Percentiles rank a stretch among this genome's conserved stretches.
Evolutionary conservation across 345 rosid species (phyloP).

Genomic region (Ceriops tagal): DNA sequence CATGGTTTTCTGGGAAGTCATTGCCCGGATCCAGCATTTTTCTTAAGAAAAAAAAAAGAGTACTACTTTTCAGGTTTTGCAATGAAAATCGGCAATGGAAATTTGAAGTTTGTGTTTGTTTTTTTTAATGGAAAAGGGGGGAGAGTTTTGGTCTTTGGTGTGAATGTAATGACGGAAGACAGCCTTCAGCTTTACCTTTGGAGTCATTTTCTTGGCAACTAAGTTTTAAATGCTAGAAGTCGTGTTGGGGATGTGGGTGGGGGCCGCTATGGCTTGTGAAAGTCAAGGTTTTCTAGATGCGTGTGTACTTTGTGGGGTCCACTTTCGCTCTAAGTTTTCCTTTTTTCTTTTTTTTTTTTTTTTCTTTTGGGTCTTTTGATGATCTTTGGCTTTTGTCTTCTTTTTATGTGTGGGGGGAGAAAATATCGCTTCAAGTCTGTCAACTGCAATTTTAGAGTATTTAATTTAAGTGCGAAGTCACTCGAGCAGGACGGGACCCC

Average conservation of each 20-base stretch:
- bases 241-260: neutral
- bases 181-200: neutral
- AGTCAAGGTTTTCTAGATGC: conserved; percentile 40
- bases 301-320: neutral
- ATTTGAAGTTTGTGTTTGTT: neutral
- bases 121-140: no score
- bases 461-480: no score
- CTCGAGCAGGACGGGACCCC: no score
- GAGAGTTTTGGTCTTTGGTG: neutral
- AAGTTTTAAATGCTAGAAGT: neutral
- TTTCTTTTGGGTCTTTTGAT: neutral
- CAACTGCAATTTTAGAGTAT: neutral
- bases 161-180: no score
- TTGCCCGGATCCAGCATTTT: conserved; percentile 37
- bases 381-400: conserved; percentile 4
- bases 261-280: neutral
- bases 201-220: conserved; percentile 6
- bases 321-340: neutral
- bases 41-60: neutral
- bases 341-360: neutral
- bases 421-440: neutral
- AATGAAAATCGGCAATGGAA: neutral
- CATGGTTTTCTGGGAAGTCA: conserved; percentile 17
- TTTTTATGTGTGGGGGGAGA: neutral
- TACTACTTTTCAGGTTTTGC: neutral